Evolutionary conservation across 352 stramenopile species (phyloP).

Genomic region (Pythium dissimile): DNA sequence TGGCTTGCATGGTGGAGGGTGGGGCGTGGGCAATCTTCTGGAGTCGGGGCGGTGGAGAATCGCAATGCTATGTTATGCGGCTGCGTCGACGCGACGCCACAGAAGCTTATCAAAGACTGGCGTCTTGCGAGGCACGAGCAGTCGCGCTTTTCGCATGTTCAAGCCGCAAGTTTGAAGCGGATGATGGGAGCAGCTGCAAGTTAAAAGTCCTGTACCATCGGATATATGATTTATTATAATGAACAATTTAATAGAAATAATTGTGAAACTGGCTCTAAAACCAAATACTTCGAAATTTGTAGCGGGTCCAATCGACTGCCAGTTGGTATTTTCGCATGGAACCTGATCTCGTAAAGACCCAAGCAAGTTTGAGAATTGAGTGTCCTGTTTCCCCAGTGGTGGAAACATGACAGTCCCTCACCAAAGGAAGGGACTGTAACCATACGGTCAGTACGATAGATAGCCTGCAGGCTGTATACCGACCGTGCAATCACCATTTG

Average conservation of each 20-base stretch:
- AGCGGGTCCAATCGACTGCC: not conserved
- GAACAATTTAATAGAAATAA: not conserved
- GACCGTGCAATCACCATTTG: no score
- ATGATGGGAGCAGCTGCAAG: constrained; percentile 4
- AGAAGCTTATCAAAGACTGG: no score
- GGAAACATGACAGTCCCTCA: no score
- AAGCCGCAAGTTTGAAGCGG: constrained; percentile 8
- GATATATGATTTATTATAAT: not conserved
- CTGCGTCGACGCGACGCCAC: no score
- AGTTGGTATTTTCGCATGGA: not conserved
- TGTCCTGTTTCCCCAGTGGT: no score
- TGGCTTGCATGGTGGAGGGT: constrained; percentile 5
- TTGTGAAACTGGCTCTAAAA: not conserved
- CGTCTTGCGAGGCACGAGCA: no score
- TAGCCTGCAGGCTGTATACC: no score
- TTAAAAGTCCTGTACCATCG: constrained; percentile 3
- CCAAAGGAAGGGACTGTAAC: no score
- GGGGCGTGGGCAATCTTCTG: not conserved
- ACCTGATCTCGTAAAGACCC: no score
- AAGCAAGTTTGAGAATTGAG: no score
- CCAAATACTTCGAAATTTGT: not conserved
- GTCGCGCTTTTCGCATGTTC: constrained; percentile 5
- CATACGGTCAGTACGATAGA: no score
- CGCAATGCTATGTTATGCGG: no score
- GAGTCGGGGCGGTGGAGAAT: not conserved